Percentiles rank a stretch among this genome's conserved stretches.
Conservation (phyloP, 1,284 basidiomycete genomes). For the Leucocoprinus gongylophorus region DNA sequence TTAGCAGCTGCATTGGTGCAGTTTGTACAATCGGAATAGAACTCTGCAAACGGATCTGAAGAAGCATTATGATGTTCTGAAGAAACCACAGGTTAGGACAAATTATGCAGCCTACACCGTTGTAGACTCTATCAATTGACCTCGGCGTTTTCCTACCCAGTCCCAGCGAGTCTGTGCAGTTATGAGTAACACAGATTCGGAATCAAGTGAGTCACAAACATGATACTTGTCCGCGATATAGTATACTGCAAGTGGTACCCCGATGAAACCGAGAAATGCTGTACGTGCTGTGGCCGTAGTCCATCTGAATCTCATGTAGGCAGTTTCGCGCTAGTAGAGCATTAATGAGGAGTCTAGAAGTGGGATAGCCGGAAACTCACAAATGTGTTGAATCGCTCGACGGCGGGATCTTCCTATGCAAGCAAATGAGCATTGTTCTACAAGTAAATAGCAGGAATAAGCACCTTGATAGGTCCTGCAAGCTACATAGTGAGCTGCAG, state of each 20-base stretch:
- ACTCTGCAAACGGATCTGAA: slow-evolving; percentile 74
- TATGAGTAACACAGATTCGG: slow-evolving; percentile 4
- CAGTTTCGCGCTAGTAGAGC: slow-evolving; percentile 62
- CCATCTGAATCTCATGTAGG: slow-evolving; percentile 74
- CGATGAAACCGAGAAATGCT: slow-evolving; percentile 37
- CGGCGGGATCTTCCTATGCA: slow-evolving; percentile 64
- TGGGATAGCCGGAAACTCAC: slow-evolving; percentile 32
- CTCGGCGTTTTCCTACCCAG: slow-evolving; percentile 42
- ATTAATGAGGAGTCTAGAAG: slow-evolving; percentile 8
- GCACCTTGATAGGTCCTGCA: slow-evolving; percentile 33
- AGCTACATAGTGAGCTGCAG: slow-evolving; percentile 6
- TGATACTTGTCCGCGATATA: slow-evolving; percentile 27
- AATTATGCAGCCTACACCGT: slow-evolving; percentile 3
- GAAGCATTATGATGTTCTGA: neutral
- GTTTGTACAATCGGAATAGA: slow-evolving; percentile 91
- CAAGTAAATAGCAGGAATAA: neutral
- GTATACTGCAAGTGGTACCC: slow-evolving; percentile 30
- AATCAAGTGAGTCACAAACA: slow-evolving; percentile 18
- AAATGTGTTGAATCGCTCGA: slow-evolving; percentile 77
- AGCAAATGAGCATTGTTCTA: slow-evolving; percentile 8
- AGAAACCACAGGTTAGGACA: slow-evolving; percentile 1
- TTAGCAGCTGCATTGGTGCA: slow-evolving; percentile 78
- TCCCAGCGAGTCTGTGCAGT: slow-evolving; percentile 37
- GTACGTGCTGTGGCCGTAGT: slow-evolving; percentile 54
- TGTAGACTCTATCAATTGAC: slow-evolving; percentile 29